Conservation (phyloP, 2,329 filamentous ascomycete species). For the Paecilomyces formosus region DNA sequence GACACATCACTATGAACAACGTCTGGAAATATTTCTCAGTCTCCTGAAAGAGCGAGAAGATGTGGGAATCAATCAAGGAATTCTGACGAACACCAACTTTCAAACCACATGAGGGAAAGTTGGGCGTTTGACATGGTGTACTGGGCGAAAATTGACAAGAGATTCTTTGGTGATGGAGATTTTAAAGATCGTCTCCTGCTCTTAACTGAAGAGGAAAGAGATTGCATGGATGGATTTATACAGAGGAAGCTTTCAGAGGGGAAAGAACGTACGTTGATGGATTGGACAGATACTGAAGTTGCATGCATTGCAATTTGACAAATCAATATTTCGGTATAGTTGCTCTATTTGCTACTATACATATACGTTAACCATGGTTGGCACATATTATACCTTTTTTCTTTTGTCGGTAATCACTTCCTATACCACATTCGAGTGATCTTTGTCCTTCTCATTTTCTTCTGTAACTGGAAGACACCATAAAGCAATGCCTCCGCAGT, state of each 20-base stretch:
- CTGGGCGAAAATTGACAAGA: slow-evolving; percentile 16
- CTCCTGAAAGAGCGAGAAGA: slow-evolving; percentile 3
- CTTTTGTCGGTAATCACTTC: slow-evolving; percentile 25
- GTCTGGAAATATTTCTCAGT: slow-evolving; percentile 9
- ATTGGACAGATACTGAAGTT: neutral
- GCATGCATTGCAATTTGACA: no score
- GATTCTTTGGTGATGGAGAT: slow-evolving; percentile 14
- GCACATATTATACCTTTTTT: no score
- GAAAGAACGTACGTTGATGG: neutral
- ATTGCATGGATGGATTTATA: slow-evolving; percentile 11
- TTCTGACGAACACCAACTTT: slow-evolving; percentile 5
- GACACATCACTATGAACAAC: slow-evolving; percentile 7
- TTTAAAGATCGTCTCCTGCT: slow-evolving; percentile 10
- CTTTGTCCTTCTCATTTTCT: slow-evolving; percentile 58
- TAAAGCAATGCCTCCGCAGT: slow-evolving; percentile 48
- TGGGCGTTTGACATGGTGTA: slow-evolving; percentile 19
- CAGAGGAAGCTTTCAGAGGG: slow-evolving; percentile 10
- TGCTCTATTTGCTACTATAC: no score
- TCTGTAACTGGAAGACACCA: slow-evolving; percentile 67
- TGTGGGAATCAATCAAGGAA: slow-evolving; percentile 2
- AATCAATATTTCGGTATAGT: no score
- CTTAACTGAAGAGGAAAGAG: slow-evolving; percentile 11
- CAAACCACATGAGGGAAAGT: slow-evolving; percentile 9
- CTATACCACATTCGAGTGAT: slow-evolving; percentile 49
- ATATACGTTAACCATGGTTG: no score